Evolutionary conservation across 306 rosid species (phyloP), one percentile per base, ranked within the genome.

Genomic region (Dalbergia oliveri): DNA sequence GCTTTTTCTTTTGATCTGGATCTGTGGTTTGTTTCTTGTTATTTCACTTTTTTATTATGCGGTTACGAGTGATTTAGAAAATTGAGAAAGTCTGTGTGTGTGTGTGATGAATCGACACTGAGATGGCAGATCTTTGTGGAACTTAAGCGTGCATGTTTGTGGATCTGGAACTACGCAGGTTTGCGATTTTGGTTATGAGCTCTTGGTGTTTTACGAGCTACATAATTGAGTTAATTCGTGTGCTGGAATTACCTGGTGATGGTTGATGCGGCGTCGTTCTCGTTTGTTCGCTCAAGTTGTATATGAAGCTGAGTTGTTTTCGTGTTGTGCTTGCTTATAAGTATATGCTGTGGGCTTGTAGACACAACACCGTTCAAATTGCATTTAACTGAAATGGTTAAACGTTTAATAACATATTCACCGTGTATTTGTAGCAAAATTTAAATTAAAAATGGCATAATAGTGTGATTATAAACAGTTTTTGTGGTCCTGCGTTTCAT

Each of bases 1-100:
- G 11, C 44, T 63, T 11, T 34, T 58, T 19, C 44, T 50, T 44
- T 72, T 82, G 82, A 84, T 82, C 83, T 82, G 89, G 91, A 89
- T 86, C 93, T 81, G 84, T 50, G 21, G 53, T 80, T 78, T 12
- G 31, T 58, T 72, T 8, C 21, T 33, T 53, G 33, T 76, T 18
- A 23, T 54, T 45, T 81, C 49, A 9, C 60, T 83, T 68, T 15
- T 72, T 5, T 37, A 37, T 4, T 37, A 37, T 37, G 41, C 41
- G 41, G 41, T 0, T 37, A 37, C 41, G 41, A 37, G 7, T 11
- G 5, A 3, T 69, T 69, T 74, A 54, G 70, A 45, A 57, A 58
- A 41, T 33, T 66, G 37, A 51, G 76, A 82, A 56, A 16, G 39
- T 43, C 33, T 56, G 16, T 44, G 21, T 37, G 44, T 49, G 33